phyloP scores from a whole-genome alignment of 176 grass and related monocot species.

The Cocos nucifera region DNA sequence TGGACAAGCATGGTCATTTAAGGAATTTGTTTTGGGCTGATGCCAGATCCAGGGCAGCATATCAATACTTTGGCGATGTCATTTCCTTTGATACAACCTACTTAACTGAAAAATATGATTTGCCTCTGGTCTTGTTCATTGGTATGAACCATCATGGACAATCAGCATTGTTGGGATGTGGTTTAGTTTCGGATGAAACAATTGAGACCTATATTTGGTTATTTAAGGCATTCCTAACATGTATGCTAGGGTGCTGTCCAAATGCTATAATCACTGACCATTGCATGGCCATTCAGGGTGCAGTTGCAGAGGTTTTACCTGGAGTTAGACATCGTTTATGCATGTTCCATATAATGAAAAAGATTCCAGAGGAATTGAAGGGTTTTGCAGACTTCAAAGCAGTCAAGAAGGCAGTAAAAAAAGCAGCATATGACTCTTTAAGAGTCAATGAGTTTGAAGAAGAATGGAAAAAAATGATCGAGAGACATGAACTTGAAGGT shows the following conservation, averaged over 20 bases:
- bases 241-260: conserved; percentile 44
- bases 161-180: conserved; percentile 21
- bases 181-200: conserved; percentile 21
- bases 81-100: conserved; percentile 25
- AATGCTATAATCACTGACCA: conserved; percentile 68
- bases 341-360: conserved; percentile 73
- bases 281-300: conserved; percentile 61
- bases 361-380: conserved; percentile 69
- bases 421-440: conserved; percentile 63
- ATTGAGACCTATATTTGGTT: neutral
- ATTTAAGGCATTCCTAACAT: conserved; percentile 74
- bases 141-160: conserved; percentile 38
- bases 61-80: conserved; percentile 27
- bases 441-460: conserved; percentile 57
- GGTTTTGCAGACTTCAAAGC: conserved; percentile 65
- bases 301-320: conserved; percentile 53
- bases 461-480: conserved; percentile 68
- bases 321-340: conserved; percentile 67
- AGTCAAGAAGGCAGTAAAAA: conserved; percentile 66
- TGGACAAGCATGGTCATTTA: conserved; percentile 20
- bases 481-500: conserved; percentile 58
- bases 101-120: neutral
- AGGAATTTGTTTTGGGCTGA: conserved; percentile 28
- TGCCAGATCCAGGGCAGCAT: conserved; percentile 22
- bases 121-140: conserved; percentile 20